Base-by-base conservation (phyloP, 116 monocot genomes). In the Dioscorea cayenensis region DNA sequence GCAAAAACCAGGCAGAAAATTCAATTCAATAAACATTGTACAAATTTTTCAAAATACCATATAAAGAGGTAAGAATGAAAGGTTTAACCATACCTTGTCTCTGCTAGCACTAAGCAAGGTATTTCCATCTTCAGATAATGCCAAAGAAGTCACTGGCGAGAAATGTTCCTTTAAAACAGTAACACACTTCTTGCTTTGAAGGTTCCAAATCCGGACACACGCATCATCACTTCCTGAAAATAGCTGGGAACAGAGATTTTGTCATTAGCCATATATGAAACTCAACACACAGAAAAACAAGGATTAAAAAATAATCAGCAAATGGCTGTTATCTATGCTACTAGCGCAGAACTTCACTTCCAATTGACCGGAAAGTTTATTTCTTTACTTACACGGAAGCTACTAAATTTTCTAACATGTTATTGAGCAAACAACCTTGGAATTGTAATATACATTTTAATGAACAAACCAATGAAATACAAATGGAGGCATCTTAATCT, bases 151-250 rank as follows among this genome's bases (percentile, higher is more conserved):
- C 66, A 96, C 86, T 21, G 93, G 29, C 69, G 96, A 86, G 43
- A 90, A 86, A 83, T 96, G 92, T 51, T 96, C 84, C 62, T 88
- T 83, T 7, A 92, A 73, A 69, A 84, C 86, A 19, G 87, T 80
- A 68, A 81, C 63, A 50, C 92, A 90, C 71, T 90, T 96, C 76
- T 96, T 96, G 28, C 32, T 88, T 77, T 86, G 77, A 58, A 96
- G 83, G 75, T 81, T 81, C 96, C 92, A 96, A 70, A 92, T 78
- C 32, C 92, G 72, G 10, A 96, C 79, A 65, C 77, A 86, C 67
- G 76, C 84, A 86, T 96, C 96, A 73, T 96, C 90, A 83, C 96
- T 86, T 49, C 90, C 96, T 77, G 96, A 92, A 76, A 96, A 92
- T 51, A 96, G 76, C 96, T 96, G 74, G 36, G 20, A 77, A 61